Conservation (phyloP, 495 filamentous ascomycete genomes). For the Polyplosphaeria fusca region DNA sequence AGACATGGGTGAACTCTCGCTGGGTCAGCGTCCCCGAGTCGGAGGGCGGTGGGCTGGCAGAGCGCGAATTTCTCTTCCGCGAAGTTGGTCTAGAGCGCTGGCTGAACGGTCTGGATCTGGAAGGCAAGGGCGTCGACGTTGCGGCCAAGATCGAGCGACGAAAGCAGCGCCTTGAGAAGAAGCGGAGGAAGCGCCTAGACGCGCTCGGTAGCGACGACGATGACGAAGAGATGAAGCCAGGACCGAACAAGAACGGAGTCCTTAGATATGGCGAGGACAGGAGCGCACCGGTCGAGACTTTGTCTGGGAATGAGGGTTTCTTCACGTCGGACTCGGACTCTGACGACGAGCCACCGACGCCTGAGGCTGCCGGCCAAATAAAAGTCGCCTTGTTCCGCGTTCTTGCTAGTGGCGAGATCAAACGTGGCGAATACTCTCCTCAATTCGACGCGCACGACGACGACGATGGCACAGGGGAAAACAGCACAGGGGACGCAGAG, state of each 20-base stretch:
- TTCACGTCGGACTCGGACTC: slow-evolving; percentile 65
- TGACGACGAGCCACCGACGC: slow-evolving; percentile 76
- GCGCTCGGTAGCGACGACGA: slow-evolving; percentile 35
- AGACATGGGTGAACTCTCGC: slow-evolving; percentile 97
- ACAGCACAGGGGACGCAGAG: slow-evolving; percentile 50
- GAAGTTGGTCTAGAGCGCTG: slow-evolving; percentile 95
- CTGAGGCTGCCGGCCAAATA: slow-evolving; percentile 95
- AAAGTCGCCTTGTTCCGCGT: slow-evolving; percentile 97
- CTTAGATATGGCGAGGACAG: slow-evolving; percentile 75
- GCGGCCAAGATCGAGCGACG: slow-evolving; percentile 86
- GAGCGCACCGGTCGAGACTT: slow-evolving; percentile 65
- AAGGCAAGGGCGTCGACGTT: slow-evolving; percentile 75
- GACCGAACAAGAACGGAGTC: slow-evolving; percentile 51
- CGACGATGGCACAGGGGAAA: slow-evolving; percentile 58
- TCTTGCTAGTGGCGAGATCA: slow-evolving; percentile 92
- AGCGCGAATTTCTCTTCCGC: slow-evolving; percentile 95
- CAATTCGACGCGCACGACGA: slow-evolving; percentile 97
- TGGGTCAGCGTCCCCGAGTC: slow-evolving; percentile 93
- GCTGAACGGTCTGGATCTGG: slow-evolving; percentile 89
- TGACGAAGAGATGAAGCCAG: slow-evolving; percentile 45
- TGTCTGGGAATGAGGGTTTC: slow-evolving; percentile 68
- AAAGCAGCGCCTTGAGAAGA: slow-evolving; percentile 83
- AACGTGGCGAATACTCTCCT: slow-evolving; percentile 93
- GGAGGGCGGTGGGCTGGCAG: slow-evolving; percentile 89
- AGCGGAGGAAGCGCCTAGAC: slow-evolving; percentile 63